Base-by-base conservation (phyloP, 345 rosid species). In the Linum lewisii region DNA sequence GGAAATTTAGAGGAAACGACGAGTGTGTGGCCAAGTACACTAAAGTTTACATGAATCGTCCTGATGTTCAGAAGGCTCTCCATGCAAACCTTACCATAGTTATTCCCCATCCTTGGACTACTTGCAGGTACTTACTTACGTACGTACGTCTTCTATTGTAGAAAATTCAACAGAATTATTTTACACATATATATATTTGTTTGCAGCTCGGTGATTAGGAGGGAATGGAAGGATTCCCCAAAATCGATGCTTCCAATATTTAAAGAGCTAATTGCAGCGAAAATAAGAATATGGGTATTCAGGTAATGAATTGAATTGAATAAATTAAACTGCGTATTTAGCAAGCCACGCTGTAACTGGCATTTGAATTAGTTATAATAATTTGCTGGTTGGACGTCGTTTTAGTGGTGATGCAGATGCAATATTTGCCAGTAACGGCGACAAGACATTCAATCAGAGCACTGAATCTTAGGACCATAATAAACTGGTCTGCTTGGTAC, bases 251-350 rank as follows among this genome's bases (percentile, higher is more conserved):
- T 86, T 74, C 87, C 97, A 5, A 67, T 79, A 47, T 75, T 83
- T 72, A 82, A 82, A 65, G 61, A 79, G 16, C 93, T 88, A 21
- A 76, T 86, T 53, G 77, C 76, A 51, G 58, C 84, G 34, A 84
- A 84, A 13, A 75, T 86, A n/a, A 84, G 91, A 47, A 82, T 83
- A 62, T 86, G 96, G 97, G 71, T 88, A 1, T 92, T 80, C 77
- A 90, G 95, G 97, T 87, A 26, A 26, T 26, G 32, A 26, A 26
- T 2, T 6, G 2, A 26, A 26, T 26, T 26, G 6, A 2, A 26
- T 2, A 26, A 26, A 26, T 2, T 26, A 6, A 26, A 26, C 2
- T 26, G 32, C 32, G 32, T 26, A 26, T 6, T 2, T 26, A n/a
- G 32, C 6, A 26, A 2, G 32, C 32, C n/a, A n/a, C n/a, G n/a